phyloP scores from a whole-genome alignment of 441 rosid genomes.

The Gossypium gossypioides region DNA sequence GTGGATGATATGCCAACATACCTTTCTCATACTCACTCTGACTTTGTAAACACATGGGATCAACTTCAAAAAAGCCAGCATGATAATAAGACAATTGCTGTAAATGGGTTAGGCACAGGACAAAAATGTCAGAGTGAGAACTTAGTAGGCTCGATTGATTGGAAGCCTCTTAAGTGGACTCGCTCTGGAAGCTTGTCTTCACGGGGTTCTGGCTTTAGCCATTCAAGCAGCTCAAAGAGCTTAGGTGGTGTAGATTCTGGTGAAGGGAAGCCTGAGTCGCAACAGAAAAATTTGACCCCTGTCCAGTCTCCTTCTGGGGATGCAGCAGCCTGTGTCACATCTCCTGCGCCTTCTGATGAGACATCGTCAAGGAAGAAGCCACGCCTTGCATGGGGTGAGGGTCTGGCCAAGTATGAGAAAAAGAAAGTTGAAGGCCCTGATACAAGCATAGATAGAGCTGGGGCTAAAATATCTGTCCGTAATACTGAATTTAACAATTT shows the following conservation, averaged over 20 bases:
- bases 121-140: slow-evolving; percentile 48
- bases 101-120: slow-evolving; percentile 36
- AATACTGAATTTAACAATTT: slow-evolving; percentile 38
- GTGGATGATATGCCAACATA: slow-evolving; percentile 45
- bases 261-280: slow-evolving; percentile 50
- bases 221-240: slow-evolving; percentile 89
- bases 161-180: slow-evolving; percentile 82
- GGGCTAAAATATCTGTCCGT: slow-evolving; percentile 21
- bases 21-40: slow-evolving; percentile 45
- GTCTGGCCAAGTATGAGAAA: slow-evolving; percentile 93
- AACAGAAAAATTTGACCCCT: slow-evolving; percentile 37
- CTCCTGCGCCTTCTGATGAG: slow-evolving; percentile 53
- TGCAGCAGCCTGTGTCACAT: slow-evolving; percentile 47
- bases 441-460: slow-evolving; percentile 40
- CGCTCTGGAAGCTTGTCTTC: slow-evolving; percentile 83
- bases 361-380: slow-evolving; percentile 69
- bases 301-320: slow-evolving; percentile 60
- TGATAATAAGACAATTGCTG: slow-evolving; percentile 36
- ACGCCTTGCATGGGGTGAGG: slow-evolving; percentile 98
- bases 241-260: slow-evolving; percentile 53
- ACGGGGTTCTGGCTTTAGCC: slow-evolving; percentile 84
- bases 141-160: slow-evolving; percentile 50
- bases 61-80: slow-evolving; percentile 45
- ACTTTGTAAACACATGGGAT: slow-evolving; percentile 39
- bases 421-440: slow-evolving; percentile 79